Percentiles rank a stretch among this genome's conserved stretches.
Evolutionary conservation across 2,329 filamentous ascomycete genomes (phyloP).

Genomic region (Pseudogymnoascus sp.): DNA sequence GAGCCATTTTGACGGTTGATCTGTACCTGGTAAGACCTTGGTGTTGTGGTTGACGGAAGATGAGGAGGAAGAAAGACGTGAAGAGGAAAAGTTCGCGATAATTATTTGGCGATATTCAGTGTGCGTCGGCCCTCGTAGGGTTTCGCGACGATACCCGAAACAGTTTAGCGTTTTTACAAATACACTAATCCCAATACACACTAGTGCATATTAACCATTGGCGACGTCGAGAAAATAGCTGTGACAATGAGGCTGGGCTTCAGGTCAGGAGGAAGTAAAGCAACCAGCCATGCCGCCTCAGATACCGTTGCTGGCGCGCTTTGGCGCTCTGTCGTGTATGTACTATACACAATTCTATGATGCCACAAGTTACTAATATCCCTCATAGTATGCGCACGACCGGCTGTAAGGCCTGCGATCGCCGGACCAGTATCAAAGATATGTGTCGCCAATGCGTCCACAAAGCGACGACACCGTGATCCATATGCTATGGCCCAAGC

Average conservation of each 20-base stretch:
- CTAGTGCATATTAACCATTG: neutral
- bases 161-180: neutral
- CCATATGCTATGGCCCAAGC: slow-evolving; percentile 77
- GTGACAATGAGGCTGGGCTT: neutral
- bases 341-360: slow-evolving; percentile 8
- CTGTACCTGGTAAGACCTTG: slow-evolving; percentile 27
- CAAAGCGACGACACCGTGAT: slow-evolving; percentile 62
- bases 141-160: neutral
- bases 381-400: slow-evolving; percentile 50
- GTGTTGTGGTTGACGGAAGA: slow-evolving; percentile 9
- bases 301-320: slow-evolving; percentile 51
- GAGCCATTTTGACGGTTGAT: slow-evolving; percentile 74
- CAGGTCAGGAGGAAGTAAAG: slow-evolving; percentile 7
- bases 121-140: slow-evolving; percentile 4
- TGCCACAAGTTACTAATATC: slow-evolving; percentile 10
- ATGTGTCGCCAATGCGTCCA: slow-evolving; percentile 55
- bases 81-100: slow-evolving; percentile 22
- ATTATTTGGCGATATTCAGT: slow-evolving; percentile 21
- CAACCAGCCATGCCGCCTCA: slow-evolving; percentile 52
- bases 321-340: slow-evolving; percentile 54
- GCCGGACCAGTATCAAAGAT: slow-evolving; percentile 47
- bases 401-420: slow-evolving; percentile 39
- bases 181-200: neutral
- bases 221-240: slow-evolving; percentile 8
- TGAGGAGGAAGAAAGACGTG: slow-evolving; percentile 23